Evolutionary conservation across 768 basidiomycete genomes (phyloP).

Genomic region (Porphyrellus cyaneotinctus): DNA sequence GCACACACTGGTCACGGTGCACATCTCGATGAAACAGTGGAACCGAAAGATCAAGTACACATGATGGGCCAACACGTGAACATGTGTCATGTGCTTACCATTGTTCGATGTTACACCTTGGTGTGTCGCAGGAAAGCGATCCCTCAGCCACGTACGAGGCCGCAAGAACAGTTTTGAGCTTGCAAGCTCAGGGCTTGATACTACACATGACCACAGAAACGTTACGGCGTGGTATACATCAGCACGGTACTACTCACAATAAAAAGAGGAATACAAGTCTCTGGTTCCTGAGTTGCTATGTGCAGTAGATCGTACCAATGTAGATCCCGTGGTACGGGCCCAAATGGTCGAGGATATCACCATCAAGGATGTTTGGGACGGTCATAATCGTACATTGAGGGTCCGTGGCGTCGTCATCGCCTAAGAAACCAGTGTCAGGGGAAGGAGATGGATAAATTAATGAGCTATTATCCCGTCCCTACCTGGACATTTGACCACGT

Average conservation of each 20-base stretch:
- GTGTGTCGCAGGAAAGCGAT: background rate
- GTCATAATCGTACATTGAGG: constrained; percentile 48
- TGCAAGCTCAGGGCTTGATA: background rate
- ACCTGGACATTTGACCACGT: constrained; percentile 43
- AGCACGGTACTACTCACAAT: background rate
- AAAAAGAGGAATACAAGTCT: constrained; percentile 1
- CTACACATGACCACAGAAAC: background rate
- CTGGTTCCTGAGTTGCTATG: constrained; percentile 8
- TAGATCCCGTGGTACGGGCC: constrained; percentile 54
- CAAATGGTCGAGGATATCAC: constrained; percentile 52
- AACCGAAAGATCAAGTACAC: background rate
- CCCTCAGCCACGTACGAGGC: no score
- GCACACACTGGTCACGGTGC: background rate
- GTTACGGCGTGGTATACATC: background rate
- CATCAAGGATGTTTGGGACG: constrained; percentile 51
- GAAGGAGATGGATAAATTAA: background rate
- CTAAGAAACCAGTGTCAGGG: constrained; percentile 20
- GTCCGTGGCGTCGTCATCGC: constrained; percentile 53
- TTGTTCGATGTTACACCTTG: background rate
- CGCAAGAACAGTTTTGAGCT: no score
- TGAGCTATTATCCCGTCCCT: background rate
- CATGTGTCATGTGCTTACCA: background rate
- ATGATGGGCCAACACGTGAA: constrained; percentile 4
- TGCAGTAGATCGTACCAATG: constrained; percentile 47
- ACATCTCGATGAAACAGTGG: no score